Base-by-base conservation (phyloP, 441 rosid genomes). In the Hypseocharis bilobata region DNA sequence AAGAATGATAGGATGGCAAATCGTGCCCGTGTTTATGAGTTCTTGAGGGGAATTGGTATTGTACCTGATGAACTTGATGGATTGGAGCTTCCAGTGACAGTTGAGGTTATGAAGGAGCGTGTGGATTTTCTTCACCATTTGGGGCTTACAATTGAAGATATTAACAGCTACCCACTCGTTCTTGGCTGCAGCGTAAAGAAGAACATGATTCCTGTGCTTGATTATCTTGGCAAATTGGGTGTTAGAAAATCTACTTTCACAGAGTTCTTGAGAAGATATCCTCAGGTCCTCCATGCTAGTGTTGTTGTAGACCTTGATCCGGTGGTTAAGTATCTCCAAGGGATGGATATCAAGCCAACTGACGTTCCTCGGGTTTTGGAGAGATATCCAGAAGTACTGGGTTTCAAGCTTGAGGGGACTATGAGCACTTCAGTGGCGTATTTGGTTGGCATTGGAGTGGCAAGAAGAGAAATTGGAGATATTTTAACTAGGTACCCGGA, bases 171-270 rank as follows among this genome's bases (percentile, higher is more conserved):
- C 70, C 96, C 98, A 1, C 89, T 89, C 56, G 88, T 89, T 72
- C 98, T 92, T 42, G 98, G 96, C 49, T 92, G 98, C 72, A 92
- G 98, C 58, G 98, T 92, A 70, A 89, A 89, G 80, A 92, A 89
- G 88, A 92, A 92, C 72, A 89, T 92, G 98, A 80, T 88, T 65
- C 98, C 98, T 0, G 96, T 89, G 62, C 78, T 92, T 49, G 98
- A 92, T 71, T 92, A 89, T 69, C 87, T 92, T 25, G 98, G 98
- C 69, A 92, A 85, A 72, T 70, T 89, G 73, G 98, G 98, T 1
- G 96, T 92, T 58, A 88, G 92, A 76, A 92, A 85, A 64, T 85
- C 98, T 13, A 84, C 93, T 4, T 72, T 92, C 55, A 83, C 92
- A 0, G 88, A 77, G 72, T 84, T 92, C 73, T 72, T 92, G 17